These are phyloP conservation scores for Ascochyta rabiei DNA, from an alignment of 2,329 filamentous ascomycete genomes.

Conservation along the genomic window DNA sequence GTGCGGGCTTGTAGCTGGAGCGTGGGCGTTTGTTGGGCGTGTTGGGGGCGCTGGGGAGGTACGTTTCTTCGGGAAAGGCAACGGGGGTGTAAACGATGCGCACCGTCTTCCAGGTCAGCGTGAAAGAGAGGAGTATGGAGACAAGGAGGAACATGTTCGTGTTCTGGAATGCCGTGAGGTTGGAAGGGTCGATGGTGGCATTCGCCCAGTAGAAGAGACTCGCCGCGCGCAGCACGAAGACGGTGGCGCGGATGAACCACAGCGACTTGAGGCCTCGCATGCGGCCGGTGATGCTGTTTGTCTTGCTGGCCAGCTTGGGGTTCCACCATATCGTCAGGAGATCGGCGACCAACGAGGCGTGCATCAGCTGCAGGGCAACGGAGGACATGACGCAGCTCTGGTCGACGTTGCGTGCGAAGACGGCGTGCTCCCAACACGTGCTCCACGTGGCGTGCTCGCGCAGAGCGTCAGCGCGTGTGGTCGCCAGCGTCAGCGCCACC, in stretches of 20 bases:
- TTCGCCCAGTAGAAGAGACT: slow-evolving; percentile 41
- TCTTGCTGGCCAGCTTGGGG: slow-evolving; percentile 67
- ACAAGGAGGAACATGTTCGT: slow-evolving; percentile 63
- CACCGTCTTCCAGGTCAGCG: slow-evolving; percentile 59
- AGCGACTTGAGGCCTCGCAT: slow-evolving; percentile 67
- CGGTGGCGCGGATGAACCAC: slow-evolving; percentile 68
- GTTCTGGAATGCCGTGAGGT: slow-evolving; percentile 48
- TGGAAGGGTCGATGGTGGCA: slow-evolving; percentile 18
- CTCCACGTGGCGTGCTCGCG: slow-evolving; percentile 18
- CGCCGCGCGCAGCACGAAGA: slow-evolving; percentile 62
- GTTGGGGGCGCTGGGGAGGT: slow-evolving; percentile 29
- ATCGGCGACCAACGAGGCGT: slow-evolving; percentile 54
- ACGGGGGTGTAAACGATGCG: slow-evolving; percentile 58
- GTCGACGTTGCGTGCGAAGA: slow-evolving; percentile 25
- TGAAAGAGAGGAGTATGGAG: slow-evolving; percentile 32
- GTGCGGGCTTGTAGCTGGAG: slow-evolving; percentile 33
- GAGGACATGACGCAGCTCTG: slow-evolving; percentile 37
- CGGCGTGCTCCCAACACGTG: slow-evolving; percentile 31
- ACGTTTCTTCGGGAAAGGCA: slow-evolving; percentile 29
- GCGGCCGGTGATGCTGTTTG: slow-evolving; percentile 59
- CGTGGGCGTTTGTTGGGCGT: slow-evolving; percentile 25
- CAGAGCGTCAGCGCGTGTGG: slow-evolving; percentile 7
- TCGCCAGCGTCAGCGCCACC: slow-evolving; percentile 28
- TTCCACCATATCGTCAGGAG: slow-evolving; percentile 71
- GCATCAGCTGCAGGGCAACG: slow-evolving; percentile 22